Conservation (phyloP, 352 stramenopile genomes). For the Phytophthora tubulina region DNA sequence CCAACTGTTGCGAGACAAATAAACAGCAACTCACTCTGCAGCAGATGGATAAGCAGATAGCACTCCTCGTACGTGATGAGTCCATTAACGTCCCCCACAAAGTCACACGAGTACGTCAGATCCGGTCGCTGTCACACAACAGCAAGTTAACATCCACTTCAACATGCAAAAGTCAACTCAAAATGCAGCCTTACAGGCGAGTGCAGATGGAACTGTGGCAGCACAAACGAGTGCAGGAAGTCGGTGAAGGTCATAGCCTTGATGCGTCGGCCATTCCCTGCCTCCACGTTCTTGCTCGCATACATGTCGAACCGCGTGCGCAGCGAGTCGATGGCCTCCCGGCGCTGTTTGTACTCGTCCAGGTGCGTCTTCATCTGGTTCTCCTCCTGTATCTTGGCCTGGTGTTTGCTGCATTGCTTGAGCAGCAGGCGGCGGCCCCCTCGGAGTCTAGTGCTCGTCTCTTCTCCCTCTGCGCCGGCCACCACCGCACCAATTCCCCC, state of each 20-base stretch:
- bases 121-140: conserved; percentile 49
- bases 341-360: conserved; percentile 67
- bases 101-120: conserved; percentile 75
- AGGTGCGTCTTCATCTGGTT: conserved; percentile 74
- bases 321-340: conserved; percentile 52
- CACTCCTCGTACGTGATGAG: conserved; percentile 87
- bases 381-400: conserved; percentile 68
- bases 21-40: conserved; percentile 61
- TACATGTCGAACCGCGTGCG: conserved; percentile 66
- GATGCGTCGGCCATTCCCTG: conserved; percentile 29
- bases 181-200: conserved; percentile 47
- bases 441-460: conserved; percentile 22
- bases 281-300: conserved; percentile 55
- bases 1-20: neutral
- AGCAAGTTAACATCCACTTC: conserved; percentile 4
- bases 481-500: conserved; percentile 3
- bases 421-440: conserved; percentile 55
- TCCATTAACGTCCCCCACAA: conserved; percentile 73
- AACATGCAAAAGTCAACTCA: conserved; percentile 2
- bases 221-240: conserved; percentile 80
- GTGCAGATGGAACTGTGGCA: conserved; percentile 75
- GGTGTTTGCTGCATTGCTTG: conserved; percentile 70
- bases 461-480: conserved; percentile 17
- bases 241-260: conserved; percentile 85
- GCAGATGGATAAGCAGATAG: conserved; percentile 80